Evolutionary conservation across 2,329 filamentous ascomycete genomes (phyloP).

Genomic region (Fusarium tanahbumbuense): DNA sequence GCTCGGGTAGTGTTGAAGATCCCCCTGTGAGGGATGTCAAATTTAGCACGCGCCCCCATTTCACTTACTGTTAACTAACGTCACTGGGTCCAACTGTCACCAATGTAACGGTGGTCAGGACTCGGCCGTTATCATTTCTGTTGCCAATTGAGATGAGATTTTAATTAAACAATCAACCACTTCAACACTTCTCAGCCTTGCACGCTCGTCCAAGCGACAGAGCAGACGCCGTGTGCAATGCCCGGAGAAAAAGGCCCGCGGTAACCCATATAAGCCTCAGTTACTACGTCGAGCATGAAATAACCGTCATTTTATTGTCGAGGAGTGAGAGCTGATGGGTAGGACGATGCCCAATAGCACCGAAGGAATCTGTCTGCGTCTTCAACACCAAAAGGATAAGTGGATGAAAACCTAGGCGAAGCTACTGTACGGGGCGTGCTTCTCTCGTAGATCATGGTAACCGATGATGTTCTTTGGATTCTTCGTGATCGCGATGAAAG

Average conservation of each 20-base stretch:
- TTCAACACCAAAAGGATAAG: slow-evolving; percentile 3
- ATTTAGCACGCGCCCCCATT: slow-evolving; percentile 41
- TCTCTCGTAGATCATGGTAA: slow-evolving; percentile 17
- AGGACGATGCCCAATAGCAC: slow-evolving; percentile 5
- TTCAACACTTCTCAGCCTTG: slow-evolving; percentile 31
- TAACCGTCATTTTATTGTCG: slow-evolving; percentile 3
- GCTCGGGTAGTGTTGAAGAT: slow-evolving; percentile 30
- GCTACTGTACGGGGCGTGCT: not conserved
- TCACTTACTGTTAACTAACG: slow-evolving; percentile 16
- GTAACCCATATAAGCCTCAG: not conserved
- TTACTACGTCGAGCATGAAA: slow-evolving; percentile 1
- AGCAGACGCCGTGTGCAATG: not conserved
- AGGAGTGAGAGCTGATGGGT: slow-evolving; percentile 1
- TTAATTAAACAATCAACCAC: slow-evolving; percentile 8
- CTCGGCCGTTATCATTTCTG: not conserved
- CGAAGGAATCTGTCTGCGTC: not conserved
- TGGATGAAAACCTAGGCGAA: slow-evolving; percentile 8
- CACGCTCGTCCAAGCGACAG: not conserved
- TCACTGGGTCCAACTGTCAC: slow-evolving; percentile 23
- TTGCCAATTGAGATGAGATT: slow-evolving; percentile 20
- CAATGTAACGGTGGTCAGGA: slow-evolving; percentile 34
- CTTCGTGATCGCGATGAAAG: slow-evolving; percentile 7
- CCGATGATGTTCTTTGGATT: not conserved
- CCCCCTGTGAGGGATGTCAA: slow-evolving; percentile 43
- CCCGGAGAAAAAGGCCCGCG: slow-evolving; percentile 32